Evolutionary conservation across 1,284 basidiomycete genomes (phyloP).

Genomic region (Malassezia yamatoensis): DNA sequence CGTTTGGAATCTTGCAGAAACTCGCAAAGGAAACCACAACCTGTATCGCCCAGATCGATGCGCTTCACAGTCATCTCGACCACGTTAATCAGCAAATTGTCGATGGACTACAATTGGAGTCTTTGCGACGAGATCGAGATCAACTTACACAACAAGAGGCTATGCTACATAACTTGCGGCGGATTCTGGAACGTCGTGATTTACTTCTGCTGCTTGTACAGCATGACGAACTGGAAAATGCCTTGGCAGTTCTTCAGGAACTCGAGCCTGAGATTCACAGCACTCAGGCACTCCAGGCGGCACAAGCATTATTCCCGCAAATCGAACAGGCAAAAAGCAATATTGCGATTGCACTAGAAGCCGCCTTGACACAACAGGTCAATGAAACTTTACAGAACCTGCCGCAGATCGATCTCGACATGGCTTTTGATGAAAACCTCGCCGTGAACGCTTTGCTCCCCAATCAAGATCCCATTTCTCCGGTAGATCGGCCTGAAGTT

Average conservation of each 20-base stretch:
- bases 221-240: constrained; percentile 41
- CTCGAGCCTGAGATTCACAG: constrained; percentile 14
- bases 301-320: constrained; percentile 23
- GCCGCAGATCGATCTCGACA: background rate
- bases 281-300: constrained; percentile 16
- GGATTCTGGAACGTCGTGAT: constrained; percentile 31
- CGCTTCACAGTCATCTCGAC: constrained; percentile 62
- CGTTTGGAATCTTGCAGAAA: constrained; percentile 82
- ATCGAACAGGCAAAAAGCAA: constrained; percentile 28
- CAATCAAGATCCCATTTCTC: background rate
- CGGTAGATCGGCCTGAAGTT: background rate
- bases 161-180: constrained; percentile 22
- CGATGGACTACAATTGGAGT: constrained; percentile 24
- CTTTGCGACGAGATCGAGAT: constrained; percentile 26
- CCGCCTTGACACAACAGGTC: constrained; percentile 63
- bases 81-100: constrained; percentile 59
- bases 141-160: constrained; percentile 23
- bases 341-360: constrained; percentile 25
- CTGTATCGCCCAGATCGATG: constrained; percentile 66
- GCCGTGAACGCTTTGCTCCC: background rate
- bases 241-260: constrained; percentile 31
- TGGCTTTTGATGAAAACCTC: background rate
- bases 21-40: constrained; percentile 76
- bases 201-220: constrained; percentile 30
- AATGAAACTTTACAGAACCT: constrained; percentile 46